Percentiles rank a stretch among this genome's conserved stretches.
Conservation (phyloP, 2,329 filamentous ascomycete species). For the Pseudopyricularia cyperi region DNA sequence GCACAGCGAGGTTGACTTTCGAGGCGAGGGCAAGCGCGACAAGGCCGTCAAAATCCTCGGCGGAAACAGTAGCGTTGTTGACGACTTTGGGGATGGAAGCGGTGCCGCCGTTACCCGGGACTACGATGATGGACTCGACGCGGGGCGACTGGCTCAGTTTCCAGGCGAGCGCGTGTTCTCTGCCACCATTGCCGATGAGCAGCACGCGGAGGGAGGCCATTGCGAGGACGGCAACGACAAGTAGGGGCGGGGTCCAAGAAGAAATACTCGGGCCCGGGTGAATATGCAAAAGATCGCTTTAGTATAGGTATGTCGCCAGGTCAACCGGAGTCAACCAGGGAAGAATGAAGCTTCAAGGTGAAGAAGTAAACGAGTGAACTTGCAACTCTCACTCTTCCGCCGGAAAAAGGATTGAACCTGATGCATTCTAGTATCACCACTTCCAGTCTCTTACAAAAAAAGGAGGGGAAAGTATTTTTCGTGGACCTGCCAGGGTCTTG, state of each 20-base stretch:
- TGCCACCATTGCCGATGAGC: constrained; percentile 83
- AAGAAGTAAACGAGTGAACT: not conserved
- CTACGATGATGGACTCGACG: constrained; percentile 61
- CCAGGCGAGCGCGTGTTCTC: constrained; percentile 92
- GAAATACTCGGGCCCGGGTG: no score
- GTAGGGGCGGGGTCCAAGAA: no score
- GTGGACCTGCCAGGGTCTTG: not conserved
- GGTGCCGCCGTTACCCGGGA: constrained; percentile 81
- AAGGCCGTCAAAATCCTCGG: constrained; percentile 66
- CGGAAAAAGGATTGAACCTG: not conserved
- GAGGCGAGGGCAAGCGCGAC: constrained; percentile 63
- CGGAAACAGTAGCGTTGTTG: constrained; percentile 57
- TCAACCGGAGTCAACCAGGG: no score
- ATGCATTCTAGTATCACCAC: not conserved
- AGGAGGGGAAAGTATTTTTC: not conserved
- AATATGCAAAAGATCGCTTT: no score
- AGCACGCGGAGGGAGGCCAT: constrained; percentile 35
- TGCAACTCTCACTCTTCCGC: not conserved
- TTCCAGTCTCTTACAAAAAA: not conserved
- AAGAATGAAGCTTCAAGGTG: no score
- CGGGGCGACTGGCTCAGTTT: constrained; percentile 73
- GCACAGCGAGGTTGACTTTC: constrained; percentile 69
- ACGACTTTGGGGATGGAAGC: constrained; percentile 54
- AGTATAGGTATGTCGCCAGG: no score
- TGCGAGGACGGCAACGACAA: not conserved